These are phyloP conservation scores for Trichoderma koningii DNA, from an alignment of 2,329 filamentous ascomycete species.

Conservation along the genomic window DNA sequence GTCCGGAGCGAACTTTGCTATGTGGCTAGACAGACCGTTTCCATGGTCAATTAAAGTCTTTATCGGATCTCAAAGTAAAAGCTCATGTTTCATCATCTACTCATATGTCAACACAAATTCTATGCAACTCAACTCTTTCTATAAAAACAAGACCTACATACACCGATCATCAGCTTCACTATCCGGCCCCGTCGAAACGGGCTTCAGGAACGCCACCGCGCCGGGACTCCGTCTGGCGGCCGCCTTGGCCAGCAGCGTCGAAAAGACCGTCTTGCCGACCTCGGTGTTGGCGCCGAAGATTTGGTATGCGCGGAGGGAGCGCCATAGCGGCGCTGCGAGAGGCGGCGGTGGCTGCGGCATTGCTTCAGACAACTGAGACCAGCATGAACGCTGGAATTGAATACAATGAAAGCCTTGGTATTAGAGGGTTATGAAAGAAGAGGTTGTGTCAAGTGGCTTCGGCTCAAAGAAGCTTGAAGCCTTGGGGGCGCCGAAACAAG, in stretches of 20 bases:
- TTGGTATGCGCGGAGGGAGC: slow-evolving; percentile 68
- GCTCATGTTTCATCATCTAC: slow-evolving; percentile 7
- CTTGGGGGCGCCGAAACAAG: neutral
- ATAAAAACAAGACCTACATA: slow-evolving; percentile 44
- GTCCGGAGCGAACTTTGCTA: slow-evolving; percentile 58
- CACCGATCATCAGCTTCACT: slow-evolving; percentile 72
- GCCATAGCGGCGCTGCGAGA: slow-evolving; percentile 65
- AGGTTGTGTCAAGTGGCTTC: neutral
- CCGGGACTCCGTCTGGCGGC: slow-evolving; percentile 54
- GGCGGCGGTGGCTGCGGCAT: slow-evolving; percentile 40
- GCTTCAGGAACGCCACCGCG: slow-evolving; percentile 70
- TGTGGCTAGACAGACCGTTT: slow-evolving; percentile 52
- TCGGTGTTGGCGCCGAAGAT: slow-evolving; percentile 83
- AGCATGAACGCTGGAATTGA: neutral
- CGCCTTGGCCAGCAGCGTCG: slow-evolving; percentile 69
- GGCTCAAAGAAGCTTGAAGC: neutral
- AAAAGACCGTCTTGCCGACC: slow-evolving; percentile 81
- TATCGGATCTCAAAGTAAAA: neutral
- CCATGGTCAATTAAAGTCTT: neutral
- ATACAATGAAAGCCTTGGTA: too few relatives aligned
- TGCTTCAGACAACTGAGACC: neutral
- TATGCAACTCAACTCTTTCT: neutral
- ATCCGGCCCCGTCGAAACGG: slow-evolving; percentile 73
- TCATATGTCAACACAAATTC: neutral
- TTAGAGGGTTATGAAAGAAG: too few relatives aligned